phyloP scores from a whole-genome alignment of 441 rosid species.

The Adansonia madagascariensis region DNA sequence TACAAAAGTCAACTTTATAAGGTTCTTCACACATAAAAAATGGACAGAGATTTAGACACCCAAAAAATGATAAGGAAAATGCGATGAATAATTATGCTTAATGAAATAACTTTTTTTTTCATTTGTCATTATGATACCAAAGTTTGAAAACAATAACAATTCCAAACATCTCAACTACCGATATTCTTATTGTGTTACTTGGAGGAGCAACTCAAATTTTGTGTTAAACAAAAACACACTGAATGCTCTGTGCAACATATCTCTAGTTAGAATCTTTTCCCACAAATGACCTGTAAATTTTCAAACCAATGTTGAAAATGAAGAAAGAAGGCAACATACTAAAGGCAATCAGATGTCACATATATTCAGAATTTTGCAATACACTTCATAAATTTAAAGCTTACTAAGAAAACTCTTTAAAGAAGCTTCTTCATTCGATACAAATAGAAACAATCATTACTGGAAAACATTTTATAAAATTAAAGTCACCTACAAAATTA shows the following conservation, averaged over 20 bases:
- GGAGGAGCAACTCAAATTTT: constrained; percentile 89
- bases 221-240: constrained; percentile 95
- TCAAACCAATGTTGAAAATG: background rate
- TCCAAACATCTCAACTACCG: constrained; percentile 12
- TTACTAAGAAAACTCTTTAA: background rate
- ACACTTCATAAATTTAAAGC: background rate
- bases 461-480: background rate
- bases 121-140: background rate
- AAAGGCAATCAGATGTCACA: constrained; percentile 1
- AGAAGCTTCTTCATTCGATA: background rate
- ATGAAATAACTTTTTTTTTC: background rate
- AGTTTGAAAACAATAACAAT: background rate
- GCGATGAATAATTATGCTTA: background rate
- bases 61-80: background rate
- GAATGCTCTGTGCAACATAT: constrained; percentile 90
- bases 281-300: constrained; percentile 80
- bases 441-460: background rate
- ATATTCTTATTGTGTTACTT: constrained; percentile 49
- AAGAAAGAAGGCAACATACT: constrained; percentile 18
- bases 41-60: background rate
- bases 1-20: background rate
- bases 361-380: background rate
- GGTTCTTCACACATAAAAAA: background rate
- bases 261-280: constrained; percentile 87
- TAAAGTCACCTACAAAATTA: background rate